phyloP scores from a whole-genome alignment of 495 filamentous ascomycete species.

The Tuber brumale region DNA sequence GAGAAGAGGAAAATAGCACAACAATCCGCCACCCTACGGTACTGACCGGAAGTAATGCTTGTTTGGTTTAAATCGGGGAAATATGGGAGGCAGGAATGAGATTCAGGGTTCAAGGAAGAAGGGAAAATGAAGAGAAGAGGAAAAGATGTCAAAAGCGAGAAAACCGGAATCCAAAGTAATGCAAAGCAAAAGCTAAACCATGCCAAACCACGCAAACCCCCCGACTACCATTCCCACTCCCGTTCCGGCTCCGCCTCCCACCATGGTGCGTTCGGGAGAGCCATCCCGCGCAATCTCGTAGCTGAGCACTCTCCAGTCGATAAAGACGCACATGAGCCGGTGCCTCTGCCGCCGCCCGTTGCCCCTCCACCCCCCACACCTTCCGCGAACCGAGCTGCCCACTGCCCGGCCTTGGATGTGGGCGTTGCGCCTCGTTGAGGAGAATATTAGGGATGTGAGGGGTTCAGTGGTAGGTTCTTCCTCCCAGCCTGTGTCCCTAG shows the following conservation, averaged over 20 bases:
- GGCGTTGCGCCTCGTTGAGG: constrained; percentile 49
- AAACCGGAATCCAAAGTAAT: not conserved
- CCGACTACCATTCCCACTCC: constrained; percentile 3
- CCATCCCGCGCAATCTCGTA: constrained; percentile 60
- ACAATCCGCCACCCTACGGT: not conserved
- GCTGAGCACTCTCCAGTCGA: constrained; percentile 67
- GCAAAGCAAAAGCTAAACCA: constrained; percentile 12
- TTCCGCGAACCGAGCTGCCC: constrained; percentile 3
- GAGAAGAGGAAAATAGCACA: not conserved
- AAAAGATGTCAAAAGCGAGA: not conserved
- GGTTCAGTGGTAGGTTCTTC: constrained; percentile 12
- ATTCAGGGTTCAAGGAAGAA: not conserved
- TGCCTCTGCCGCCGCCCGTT: constrained; percentile 48
- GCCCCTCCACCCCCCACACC: constrained; percentile 21
- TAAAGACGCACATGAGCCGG: constrained; percentile 67
- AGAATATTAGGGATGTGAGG: constrained; percentile 49
- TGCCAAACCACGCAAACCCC: constrained; percentile 28
- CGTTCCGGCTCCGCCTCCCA: constrained; percentile 8
- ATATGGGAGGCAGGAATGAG: not conserved
- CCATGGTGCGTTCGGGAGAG: not conserved
- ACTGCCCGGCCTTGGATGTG: constrained; percentile 57
- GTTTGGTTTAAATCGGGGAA: not conserved
- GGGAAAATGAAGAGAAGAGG: not conserved
- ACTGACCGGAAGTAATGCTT: not conserved
- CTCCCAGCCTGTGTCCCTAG: constrained; percentile 11